Evolutionary conservation across 345 rosid species (phyloP), one percentile per base, ranked within the genome.

Genomic region (Passiflora organensis): DNA sequence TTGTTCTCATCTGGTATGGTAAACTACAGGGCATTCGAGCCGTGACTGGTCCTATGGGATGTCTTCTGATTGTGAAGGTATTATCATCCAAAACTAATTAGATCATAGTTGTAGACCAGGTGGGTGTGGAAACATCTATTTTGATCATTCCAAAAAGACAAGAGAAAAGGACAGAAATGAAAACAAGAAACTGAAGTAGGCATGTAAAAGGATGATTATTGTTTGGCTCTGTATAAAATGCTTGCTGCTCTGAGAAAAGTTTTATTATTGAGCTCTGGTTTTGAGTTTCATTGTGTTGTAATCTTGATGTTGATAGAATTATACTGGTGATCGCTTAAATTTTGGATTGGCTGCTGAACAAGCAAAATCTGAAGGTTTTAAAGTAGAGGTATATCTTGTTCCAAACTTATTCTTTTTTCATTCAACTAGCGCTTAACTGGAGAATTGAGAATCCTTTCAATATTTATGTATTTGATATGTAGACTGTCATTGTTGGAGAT

Each of bases 291-390:
- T 45, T 20, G 46, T 62, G 53, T n/a, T 62, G 6, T 60, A 43
- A 48, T 66, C 45, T 78, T 59, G 48, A 8, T 65, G 28, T 76
- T 55, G 49, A 51, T 83, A 91, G 99, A 91, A 91, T 61, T 91
- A 91, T 67, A 91, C 99, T 0, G 96, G 96, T 59, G 99, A 91
- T 70, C 91, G 99, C 22, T 69, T 88, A 63, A 88, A 88, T 87
- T 91, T 91, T 66, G 99, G 99, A 68, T 72, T 91, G 81, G 99
- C 99, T 51, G 99, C 95, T 51, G 99, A 91, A 77, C 96, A 84
- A 84, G 99, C 99, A 60, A 88, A 87, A 77, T 81, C 95, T 60
- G 99, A 91, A 79, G 99, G 96, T 67, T 91, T 82, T 67, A 80
- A 86, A 78, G 77, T 91, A 41, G 96, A 91, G 89, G 99, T 91